These are phyloP conservation scores for Fusarium sp. DNA, from an alignment of 2,329 filamentous ascomycete species.

Conservation along the genomic window DNA sequence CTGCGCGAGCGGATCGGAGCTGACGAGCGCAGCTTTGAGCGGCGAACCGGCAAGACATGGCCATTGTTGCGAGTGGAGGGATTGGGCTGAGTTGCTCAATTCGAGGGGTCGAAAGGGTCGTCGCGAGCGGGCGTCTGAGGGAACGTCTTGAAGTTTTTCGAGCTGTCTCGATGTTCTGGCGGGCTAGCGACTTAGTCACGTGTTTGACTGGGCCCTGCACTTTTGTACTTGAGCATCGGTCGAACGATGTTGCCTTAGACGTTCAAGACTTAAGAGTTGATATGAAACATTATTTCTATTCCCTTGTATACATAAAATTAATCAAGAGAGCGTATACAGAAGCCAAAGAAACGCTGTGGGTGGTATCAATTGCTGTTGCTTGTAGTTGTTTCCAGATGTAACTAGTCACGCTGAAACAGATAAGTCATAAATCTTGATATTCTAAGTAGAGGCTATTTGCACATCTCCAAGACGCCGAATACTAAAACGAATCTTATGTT, in stretches of 20 bases:
- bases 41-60: constrained; percentile 74
- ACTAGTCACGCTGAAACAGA: too few relatives aligned
- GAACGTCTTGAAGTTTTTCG: constrained; percentile 61
- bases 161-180: constrained; percentile 51
- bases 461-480: too few relatives aligned
- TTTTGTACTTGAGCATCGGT: constrained; percentile 1
- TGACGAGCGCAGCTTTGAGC: constrained; percentile 76
- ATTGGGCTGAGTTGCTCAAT: constrained; percentile 49
- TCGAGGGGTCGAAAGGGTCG: constrained; percentile 45
- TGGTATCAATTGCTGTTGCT: not conserved
- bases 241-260: not conserved
- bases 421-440: too few relatives aligned
- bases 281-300: too few relatives aligned
- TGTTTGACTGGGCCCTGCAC: constrained; percentile 32
- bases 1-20: constrained; percentile 65
- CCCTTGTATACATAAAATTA: too few relatives aligned
- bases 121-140: constrained; percentile 51
- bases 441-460: too few relatives aligned
- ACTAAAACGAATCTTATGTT: too few relatives aligned
- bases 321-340: too few relatives aligned
- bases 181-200: constrained; percentile 45
- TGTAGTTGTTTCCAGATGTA: not conserved
- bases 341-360: too few relatives aligned
- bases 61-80: constrained; percentile 64
- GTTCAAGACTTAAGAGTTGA: too few relatives aligned